phyloP scores from a whole-genome alignment of 2,329 filamentous ascomycete genomes.

The Diaporthe helianthi region DNA sequence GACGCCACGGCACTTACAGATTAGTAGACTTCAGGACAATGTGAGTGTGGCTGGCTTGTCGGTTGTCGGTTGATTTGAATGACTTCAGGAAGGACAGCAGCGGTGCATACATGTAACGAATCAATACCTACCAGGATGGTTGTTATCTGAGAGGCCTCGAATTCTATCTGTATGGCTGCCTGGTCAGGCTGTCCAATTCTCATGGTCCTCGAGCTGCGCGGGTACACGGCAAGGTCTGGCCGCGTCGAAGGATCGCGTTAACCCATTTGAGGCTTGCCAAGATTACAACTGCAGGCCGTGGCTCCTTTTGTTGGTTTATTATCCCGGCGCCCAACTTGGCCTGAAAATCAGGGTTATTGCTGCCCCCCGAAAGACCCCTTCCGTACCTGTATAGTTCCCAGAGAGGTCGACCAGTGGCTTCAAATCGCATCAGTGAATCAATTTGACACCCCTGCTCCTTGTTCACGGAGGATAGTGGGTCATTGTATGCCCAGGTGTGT shows the following conservation, averaged over 20 bases:
- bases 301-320: background rate
- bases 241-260: conserved; percentile 10
- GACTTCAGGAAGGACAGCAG: background rate
- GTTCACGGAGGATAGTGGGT: too few species aligned
- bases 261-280: background rate
- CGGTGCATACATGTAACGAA: background rate
- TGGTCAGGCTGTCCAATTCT: background rate
- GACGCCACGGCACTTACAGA: background rate
- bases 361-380: background rate
- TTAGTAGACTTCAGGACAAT: background rate
- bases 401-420: background rate
- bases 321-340: background rate
- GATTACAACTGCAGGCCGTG: conserved; percentile 6
- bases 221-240: background rate
- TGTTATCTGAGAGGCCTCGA: background rate
- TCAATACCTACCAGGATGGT: too few species aligned
- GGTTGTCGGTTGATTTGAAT: background rate
- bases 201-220: background rate
- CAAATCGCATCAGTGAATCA: background rate
- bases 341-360: background rate
- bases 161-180: background rate
- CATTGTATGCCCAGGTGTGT: too few species aligned
- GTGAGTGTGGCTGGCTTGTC: background rate
- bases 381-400: background rate
- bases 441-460: background rate